Evolutionary conservation across 2,329 filamentous ascomycete genomes (phyloP).

Genomic region (Pseudonectria foliicola): DNA sequence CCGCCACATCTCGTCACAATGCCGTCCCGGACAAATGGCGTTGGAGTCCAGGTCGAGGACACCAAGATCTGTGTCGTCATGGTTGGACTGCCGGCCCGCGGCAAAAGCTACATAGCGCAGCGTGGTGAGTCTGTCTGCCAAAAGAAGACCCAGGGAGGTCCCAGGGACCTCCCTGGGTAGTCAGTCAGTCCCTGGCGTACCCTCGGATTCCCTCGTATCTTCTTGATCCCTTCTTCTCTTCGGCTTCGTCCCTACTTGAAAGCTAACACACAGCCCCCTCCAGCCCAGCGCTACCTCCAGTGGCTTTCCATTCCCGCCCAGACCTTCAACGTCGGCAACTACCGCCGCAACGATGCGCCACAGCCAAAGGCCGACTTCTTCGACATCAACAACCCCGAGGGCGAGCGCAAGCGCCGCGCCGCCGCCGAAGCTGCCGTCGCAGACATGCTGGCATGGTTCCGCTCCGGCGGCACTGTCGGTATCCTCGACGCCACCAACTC

Average conservation of each 20-base stretch:
- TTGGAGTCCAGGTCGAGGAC: constrained; percentile 84
- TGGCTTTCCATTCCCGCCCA: constrained; percentile 93
- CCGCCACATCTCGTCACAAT: constrained; percentile 24
- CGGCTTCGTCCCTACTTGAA: background rate
- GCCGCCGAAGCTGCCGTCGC: constrained; percentile 86
- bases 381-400: constrained; percentile 81
- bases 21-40: constrained; percentile 52
- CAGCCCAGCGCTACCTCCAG: constrained; percentile 86
- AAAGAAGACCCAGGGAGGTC: too few species aligned
- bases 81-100: constrained; percentile 91
- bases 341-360: constrained; percentile 82
- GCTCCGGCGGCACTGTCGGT: constrained; percentile 71
- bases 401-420: constrained; percentile 78
- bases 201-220: too few species aligned
- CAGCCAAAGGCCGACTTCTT: constrained; percentile 94
- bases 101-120: constrained; percentile 95
- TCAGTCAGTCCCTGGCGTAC: too few species aligned
- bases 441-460: constrained; percentile 95
- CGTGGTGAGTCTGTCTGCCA: constrained; percentile 59
- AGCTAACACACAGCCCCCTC: constrained; percentile 5
- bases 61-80: constrained; percentile 97
- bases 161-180: too few species aligned
- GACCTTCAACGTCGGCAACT: constrained; percentile 96
- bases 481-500: constrained; percentile 97
- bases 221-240: constrained; percentile 2